Conservation (phyloP, 2,329 filamentous ascomycete genomes). For the Fusarium falciforme region DNA sequence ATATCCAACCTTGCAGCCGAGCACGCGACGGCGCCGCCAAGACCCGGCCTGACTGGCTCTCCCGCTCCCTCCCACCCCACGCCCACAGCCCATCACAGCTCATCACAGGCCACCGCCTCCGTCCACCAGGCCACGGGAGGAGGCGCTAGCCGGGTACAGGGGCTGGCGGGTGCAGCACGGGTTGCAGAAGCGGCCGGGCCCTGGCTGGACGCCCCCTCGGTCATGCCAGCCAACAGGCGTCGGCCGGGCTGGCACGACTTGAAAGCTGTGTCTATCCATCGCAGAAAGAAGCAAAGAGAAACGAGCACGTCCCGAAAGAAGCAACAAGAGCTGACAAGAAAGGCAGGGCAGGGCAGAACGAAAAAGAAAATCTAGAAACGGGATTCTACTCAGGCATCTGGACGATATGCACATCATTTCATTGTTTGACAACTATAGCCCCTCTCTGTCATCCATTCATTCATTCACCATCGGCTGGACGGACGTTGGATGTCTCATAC, state of each 20-base stretch:
- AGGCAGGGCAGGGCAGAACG: neutral
- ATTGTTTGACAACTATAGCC: neutral
- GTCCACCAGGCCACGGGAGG: constrained; percentile 16
- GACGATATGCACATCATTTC: constrained; percentile 1
- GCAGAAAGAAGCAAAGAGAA: neutral
- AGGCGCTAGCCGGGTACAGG: constrained; percentile 10
- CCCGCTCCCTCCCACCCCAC: constrained; percentile 3
- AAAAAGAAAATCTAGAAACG: constrained; percentile 15
- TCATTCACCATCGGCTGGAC: constrained; percentile 2
- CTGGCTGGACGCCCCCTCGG: neutral
- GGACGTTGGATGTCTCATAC: neutral
- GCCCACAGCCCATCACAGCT: constrained; percentile 6
- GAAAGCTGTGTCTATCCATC: neutral
- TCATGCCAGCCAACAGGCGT: constrained; percentile 16
- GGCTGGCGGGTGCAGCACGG: neutral
- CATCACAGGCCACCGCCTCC: constrained; percentile 11
- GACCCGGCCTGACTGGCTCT: constrained; percentile 23
- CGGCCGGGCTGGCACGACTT: neutral
- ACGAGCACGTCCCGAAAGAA: neutral
- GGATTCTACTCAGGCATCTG: neutral
- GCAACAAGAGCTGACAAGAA: neutral
- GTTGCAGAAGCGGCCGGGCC: neutral
- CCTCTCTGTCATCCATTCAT: neutral
- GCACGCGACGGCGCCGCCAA: constrained; percentile 31
- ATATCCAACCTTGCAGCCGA: constrained; percentile 13